Evolutionary conservation across 2,329 filamentous ascomycete genomes (phyloP), one percentile per base, ranked within the genome.

Genomic region (Fusarium nematophilum): DNA sequence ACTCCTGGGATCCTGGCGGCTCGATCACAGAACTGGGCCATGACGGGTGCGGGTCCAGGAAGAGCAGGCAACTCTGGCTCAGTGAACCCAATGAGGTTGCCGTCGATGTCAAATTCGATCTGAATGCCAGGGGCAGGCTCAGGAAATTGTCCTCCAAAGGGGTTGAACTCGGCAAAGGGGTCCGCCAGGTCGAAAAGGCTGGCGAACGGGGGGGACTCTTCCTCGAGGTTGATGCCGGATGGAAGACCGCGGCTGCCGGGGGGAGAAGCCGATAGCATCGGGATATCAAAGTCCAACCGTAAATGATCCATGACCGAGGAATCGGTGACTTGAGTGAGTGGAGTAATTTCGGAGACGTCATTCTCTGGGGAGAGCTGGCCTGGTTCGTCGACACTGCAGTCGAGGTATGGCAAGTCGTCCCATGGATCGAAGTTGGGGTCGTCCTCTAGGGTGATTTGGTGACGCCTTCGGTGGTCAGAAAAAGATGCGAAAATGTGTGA

Each of bases 401-500:
- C 72, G 23, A 77, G 51, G 6, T 68, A 68, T 27, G 75, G 74
- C 9, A 76, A 49, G 9, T 59, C 53, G 36, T 59, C 69, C 52
- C 69, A 57, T 5, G 72, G 69, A 44, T 78, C 75, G 56, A 98
- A 97, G 34, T 86, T 83, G 1, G 93, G 92, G 69, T 98, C 94
- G 68, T 98, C 92, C 48, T 85, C 80, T 2, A 98, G 80, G 3
- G 92, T 79, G 51, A 97, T 87, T 65, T 93, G 88, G 18, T 90
- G 86, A 5, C 85, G 87, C 66, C 92, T 97, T 57, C 37, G 30
- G 21, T 23, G 13, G 34, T 57, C 29, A 53, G 54, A 9, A 38
- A 51, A 37, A 44, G 43, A 86, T 81, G n/a, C 33, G 15, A 21
- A 33, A 11, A 10, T 26, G 11, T 9, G 14, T 33, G n/a, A 39